These are phyloP conservation scores for Tremella mesenterica DNA, from an alignment of 768 basidiomycete genomes.

Conservation along the genomic window DNA sequence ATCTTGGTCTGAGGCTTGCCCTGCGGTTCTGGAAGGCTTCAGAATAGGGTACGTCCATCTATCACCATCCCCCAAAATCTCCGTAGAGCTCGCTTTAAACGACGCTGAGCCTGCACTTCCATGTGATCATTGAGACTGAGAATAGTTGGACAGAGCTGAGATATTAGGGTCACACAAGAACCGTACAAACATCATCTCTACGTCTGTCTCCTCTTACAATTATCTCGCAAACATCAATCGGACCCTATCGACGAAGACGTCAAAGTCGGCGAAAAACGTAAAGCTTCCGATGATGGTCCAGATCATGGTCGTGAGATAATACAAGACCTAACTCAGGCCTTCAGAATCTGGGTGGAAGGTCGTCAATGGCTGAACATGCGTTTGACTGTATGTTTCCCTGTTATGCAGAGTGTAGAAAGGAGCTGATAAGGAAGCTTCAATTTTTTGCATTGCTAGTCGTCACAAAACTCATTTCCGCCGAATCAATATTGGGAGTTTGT, in stretches of 20 bases:
- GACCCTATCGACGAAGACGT: constrained; percentile 29
- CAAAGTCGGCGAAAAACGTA: constrained; percentile 44
- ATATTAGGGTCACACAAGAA: constrained; percentile 66
- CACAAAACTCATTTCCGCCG: constrained; percentile 62
- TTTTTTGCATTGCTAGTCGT: constrained; percentile 84
- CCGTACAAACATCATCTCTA: constrained; percentile 90
- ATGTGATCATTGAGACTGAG: not conserved
- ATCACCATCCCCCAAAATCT: not conserved
- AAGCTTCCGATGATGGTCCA: constrained; percentile 44
- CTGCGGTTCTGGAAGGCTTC: constrained; percentile 44
- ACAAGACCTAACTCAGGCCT: constrained; percentile 84
- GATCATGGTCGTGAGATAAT: constrained; percentile 62
- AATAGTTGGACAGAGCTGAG: not conserved
- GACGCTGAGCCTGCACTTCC: not conserved
- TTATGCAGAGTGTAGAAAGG: not conserved
- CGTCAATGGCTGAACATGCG: constrained; percentile 84
- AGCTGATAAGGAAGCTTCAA: constrained; percentile 58
- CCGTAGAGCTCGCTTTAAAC: not conserved
- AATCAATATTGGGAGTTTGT: constrained; percentile 71
- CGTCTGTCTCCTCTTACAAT: constrained; percentile 64
- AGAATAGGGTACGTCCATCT: constrained; percentile 35
- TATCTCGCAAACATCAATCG: constrained; percentile 43
- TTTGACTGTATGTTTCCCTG: constrained; percentile 58
- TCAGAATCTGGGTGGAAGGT: constrained; percentile 79
- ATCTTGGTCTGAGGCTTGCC: constrained; percentile 37